Conservation (phyloP, 1,284 basidiomycete species). For the Cryptococcus sp. region DNA sequence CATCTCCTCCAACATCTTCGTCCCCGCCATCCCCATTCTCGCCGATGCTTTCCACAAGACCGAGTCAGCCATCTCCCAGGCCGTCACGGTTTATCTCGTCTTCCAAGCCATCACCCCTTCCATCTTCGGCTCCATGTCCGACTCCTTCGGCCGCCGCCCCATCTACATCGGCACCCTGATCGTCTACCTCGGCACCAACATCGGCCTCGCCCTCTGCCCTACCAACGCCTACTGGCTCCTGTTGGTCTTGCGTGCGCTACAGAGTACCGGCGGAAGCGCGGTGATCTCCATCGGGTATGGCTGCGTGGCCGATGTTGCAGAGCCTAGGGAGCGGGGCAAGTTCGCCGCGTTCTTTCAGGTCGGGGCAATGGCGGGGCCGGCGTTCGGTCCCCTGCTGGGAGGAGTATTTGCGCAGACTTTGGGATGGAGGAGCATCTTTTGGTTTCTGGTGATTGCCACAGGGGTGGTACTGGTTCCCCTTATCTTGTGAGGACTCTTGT, state of each 20-base stretch:
- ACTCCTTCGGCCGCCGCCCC: slow-evolving; percentile 41
- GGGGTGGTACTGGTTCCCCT: slow-evolving; percentile 32
- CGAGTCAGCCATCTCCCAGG: slow-evolving; percentile 43
- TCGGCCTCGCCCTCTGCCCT: slow-evolving; percentile 45
- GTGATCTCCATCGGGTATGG: slow-evolving; percentile 48
- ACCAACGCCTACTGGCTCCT: slow-evolving; percentile 44
- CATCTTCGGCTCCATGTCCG: slow-evolving; percentile 44
- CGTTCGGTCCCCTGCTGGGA: slow-evolving; percentile 14
- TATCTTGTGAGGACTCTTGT: slow-evolving; percentile 22
- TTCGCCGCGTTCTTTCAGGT: slow-evolving; percentile 41
- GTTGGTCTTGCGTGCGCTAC: slow-evolving; percentile 42
- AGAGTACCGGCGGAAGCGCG: slow-evolving; percentile 45
- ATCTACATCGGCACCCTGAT: slow-evolving; percentile 43
- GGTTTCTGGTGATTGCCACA: slow-evolving; percentile 39
- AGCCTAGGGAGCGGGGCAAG: slow-evolving; percentile 45
- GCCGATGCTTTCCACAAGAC: slow-evolving; percentile 32
- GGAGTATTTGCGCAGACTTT: slow-evolving; percentile 36
- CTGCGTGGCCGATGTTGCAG: slow-evolving; percentile 44
- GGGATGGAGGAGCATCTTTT: slow-evolving; percentile 44
- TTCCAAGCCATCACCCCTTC: slow-evolving; percentile 48
- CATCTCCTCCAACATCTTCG: slow-evolving; percentile 41
- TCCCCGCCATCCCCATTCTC: slow-evolving; percentile 43
- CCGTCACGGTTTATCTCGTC: slow-evolving; percentile 46
- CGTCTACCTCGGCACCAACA: slow-evolving; percentile 44
- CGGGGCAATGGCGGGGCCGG: slow-evolving; percentile 35